phyloP scores from a whole-genome alignment of 257 asterid genomes.

The Orobanche coerulescens region DNA sequence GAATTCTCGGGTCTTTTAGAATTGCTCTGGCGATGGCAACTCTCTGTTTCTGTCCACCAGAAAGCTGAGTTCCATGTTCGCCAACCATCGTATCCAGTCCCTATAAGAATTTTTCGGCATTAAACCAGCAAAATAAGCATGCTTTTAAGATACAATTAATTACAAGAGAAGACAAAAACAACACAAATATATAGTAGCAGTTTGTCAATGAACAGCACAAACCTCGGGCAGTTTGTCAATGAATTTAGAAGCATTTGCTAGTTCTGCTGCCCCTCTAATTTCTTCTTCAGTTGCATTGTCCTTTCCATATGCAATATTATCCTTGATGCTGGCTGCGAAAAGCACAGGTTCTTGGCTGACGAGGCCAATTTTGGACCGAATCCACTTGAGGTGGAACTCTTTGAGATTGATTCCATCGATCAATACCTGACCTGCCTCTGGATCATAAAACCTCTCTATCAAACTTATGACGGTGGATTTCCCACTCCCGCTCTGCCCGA shows the following conservation, averaged over 20 bases:
- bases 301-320: slow-evolving; percentile 63
- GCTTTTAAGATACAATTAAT: too few relatives aligned
- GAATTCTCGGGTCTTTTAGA: slow-evolving; percentile 53
- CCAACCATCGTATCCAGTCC: slow-evolving; percentile 70
- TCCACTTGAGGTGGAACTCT: slow-evolving; percentile 59
- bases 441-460: slow-evolving; percentile 76
- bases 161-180: background rate
- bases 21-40: slow-evolving; percentile 75
- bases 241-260: slow-evolving; percentile 69
- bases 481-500: slow-evolving; percentile 83
- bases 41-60: slow-evolving; percentile 80
- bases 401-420: slow-evolving; percentile 55
- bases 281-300: slow-evolving; percentile 57
- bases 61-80: slow-evolving; percentile 70
- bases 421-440: slow-evolving; percentile 50
- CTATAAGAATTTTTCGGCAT: slow-evolving; percentile 22
- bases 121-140: background rate
- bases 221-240: slow-evolving; percentile 63
- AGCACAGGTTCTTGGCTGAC: slow-evolving; percentile 85
- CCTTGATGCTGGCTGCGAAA: slow-evolving; percentile 59
- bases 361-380: slow-evolving; percentile 61
- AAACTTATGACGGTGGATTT: slow-evolving; percentile 65
- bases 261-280: slow-evolving; percentile 52
- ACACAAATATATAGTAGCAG: background rate
- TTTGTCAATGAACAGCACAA: background rate